These are phyloP conservation scores for Leptodontidium sp. DNA, from an alignment of 2,329 filamentous ascomycete species.

Conservation along the genomic window DNA sequence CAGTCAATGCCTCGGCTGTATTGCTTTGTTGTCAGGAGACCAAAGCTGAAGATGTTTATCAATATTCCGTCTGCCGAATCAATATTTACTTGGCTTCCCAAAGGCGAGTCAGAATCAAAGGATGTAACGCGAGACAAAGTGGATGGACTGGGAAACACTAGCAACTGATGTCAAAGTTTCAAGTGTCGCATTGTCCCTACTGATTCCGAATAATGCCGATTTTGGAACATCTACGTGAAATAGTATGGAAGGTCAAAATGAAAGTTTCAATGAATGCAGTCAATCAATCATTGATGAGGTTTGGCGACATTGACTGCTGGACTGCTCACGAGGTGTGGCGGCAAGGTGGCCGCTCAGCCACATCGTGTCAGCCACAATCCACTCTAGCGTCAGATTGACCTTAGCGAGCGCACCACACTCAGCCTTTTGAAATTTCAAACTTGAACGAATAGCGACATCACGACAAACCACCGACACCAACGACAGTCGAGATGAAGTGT, in stretches of 20 bases:
- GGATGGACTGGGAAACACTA: no score
- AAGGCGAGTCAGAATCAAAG: no score
- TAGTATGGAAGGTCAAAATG: no score
- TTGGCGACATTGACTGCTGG: neutral
- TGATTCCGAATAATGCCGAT: no score
- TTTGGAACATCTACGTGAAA: no score
- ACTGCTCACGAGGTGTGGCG: neutral
- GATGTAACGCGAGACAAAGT: no score
- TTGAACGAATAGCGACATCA: conserved; percentile 31
- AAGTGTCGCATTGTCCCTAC: no score
- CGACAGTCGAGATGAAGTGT: conserved; percentile 51
- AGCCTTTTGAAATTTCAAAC: conserved; percentile 6
- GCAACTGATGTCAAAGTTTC: no score
- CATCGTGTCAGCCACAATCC: neutral
- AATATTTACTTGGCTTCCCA: neutral
- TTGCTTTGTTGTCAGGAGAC: neutral
- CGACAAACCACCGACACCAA: conserved; percentile 44
- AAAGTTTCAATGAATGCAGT: no score
- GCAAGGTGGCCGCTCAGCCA: neutral
- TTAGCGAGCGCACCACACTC: conserved; percentile 7
- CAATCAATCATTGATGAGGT: no score
- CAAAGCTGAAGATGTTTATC: neutral
- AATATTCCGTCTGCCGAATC: neutral
- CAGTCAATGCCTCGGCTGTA: neutral
- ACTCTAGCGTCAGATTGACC: neutral